These are phyloP conservation scores for Colletotrichum tofieldiae DNA, from an alignment of 2,329 filamentous ascomycete genomes.

Conservation along the genomic window DNA sequence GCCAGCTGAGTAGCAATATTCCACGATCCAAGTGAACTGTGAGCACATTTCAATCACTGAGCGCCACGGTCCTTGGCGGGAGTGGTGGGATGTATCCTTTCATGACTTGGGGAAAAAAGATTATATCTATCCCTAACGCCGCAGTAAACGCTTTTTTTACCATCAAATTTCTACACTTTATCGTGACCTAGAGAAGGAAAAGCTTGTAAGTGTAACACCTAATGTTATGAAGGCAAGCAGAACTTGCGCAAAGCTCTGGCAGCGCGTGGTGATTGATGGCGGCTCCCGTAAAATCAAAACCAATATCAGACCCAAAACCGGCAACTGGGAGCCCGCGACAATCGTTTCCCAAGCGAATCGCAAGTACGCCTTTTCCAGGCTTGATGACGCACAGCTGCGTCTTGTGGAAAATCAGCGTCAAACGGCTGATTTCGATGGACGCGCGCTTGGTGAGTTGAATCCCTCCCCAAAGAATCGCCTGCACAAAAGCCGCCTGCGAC, in stretches of 20 bases:
- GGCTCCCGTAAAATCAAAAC: background rate
- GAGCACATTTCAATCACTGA: too few species aligned
- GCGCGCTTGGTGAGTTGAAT: background rate
- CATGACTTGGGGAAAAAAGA: too few species aligned
- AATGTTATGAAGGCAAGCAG: too few species aligned
- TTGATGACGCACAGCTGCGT: background rate
- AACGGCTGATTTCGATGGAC: background rate
- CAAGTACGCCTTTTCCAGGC: too few species aligned
- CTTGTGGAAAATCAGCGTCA: too few species aligned
- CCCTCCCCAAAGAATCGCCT: too few species aligned
- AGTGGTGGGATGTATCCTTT: too few species aligned
- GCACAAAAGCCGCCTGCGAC: too few species aligned
- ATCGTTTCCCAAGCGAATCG: background rate
- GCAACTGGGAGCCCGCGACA: background rate
- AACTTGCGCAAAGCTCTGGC: background rate
- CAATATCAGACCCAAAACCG: background rate
- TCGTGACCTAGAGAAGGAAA: background rate
- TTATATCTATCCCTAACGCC: too few species aligned
- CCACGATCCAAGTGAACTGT: too few species aligned
- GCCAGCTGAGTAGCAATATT: too few species aligned
- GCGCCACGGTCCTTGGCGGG: too few species aligned
- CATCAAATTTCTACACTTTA: accelerated
- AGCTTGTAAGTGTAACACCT: background rate
- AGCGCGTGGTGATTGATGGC: background rate
- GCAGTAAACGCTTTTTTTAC: background rate